Percentiles rank a stretch among this genome's conserved stretches.
Conservation (phyloP, 768 basidiomycete genomes). For the Cystoderma amianthinum region DNA sequence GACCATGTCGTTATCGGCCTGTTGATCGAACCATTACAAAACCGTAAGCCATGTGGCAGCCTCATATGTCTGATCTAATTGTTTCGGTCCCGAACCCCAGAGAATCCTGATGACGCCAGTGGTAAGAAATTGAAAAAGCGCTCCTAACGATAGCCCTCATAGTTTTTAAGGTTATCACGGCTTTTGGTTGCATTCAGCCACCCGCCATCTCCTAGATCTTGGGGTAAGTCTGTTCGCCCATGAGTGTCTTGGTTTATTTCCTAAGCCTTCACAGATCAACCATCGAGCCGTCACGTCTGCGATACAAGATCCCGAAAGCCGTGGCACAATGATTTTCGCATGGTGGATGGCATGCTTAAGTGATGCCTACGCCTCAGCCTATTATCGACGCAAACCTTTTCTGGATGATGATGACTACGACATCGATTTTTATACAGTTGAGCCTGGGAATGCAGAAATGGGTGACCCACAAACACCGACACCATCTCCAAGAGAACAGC, state of each 20-base stretch:
- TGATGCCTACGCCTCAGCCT: conserved; percentile 79
- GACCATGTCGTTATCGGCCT: conserved; percentile 82
- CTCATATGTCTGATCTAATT: conserved; percentile 4
- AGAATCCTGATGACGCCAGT: conserved; percentile 65
- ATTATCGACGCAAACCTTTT: conserved; percentile 80
- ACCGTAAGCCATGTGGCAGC: conserved; percentile 55
- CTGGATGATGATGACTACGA: conserved; percentile 88
- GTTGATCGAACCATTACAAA: conserved; percentile 79
- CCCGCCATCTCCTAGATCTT: conserved; percentile 72
- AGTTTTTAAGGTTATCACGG: conserved; percentile 67
- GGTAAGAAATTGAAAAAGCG: no score
- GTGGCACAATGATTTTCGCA: conserved; percentile 83
- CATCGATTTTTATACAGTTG: conserved; percentile 80
- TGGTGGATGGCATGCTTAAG: conserved; percentile 91
- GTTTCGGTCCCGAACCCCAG: conserved; percentile 27
- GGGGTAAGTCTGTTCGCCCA: conserved; percentile 54
- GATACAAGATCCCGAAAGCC: conserved; percentile 67
- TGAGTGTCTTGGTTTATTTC: neutral
- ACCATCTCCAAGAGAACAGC: conserved; percentile 69
- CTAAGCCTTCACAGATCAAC: conserved; percentile 50
- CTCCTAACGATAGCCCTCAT: no score
- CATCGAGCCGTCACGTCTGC: conserved; percentile 72
- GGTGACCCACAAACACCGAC: conserved; percentile 35
- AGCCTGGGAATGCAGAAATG: conserved; percentile 45
- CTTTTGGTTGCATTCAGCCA: conserved; percentile 77